Evolutionary conservation across 2,329 filamentous ascomycete genomes (phyloP).

Genomic region (Aspergillus fumigatus): DNA sequence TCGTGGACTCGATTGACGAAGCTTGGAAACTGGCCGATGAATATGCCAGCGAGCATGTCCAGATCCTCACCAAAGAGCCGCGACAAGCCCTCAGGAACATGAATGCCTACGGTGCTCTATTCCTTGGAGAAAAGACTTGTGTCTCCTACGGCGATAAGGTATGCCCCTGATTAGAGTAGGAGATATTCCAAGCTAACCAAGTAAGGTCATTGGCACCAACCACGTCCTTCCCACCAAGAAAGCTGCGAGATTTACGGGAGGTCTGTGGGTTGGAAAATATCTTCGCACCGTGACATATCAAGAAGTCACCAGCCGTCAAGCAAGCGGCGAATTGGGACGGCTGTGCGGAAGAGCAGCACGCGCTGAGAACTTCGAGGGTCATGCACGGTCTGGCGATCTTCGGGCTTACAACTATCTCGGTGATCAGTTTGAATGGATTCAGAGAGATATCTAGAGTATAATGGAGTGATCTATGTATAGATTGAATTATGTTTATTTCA

Average conservation of each 20-base stretch:
- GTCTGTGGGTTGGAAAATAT: conserved; percentile 54
- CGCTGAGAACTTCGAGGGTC: conserved; percentile 51
- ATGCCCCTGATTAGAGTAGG: conserved; percentile 1
- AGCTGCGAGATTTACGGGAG: conserved; percentile 48
- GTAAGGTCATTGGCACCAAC: conserved; percentile 51
- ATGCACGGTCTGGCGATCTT: conserved; percentile 50
- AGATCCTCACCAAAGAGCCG: conserved; percentile 46
- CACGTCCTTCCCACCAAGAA: conserved; percentile 50
- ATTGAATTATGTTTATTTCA: too few species aligned
- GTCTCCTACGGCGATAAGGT: conserved; percentile 53
- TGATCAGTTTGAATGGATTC: conserved; percentile 44
- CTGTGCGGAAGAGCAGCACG: conserved; percentile 48
- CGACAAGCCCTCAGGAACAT: conserved; percentile 49
- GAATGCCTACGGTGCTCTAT: conserved; percentile 49
- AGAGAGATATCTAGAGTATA: too few species aligned
- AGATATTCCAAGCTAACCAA: not conserved
- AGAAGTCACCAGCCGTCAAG: conserved; percentile 42
- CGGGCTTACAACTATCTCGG: conserved; percentile 42
- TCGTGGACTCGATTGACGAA: conserved; percentile 42
- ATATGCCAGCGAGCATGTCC: conserved; percentile 50
- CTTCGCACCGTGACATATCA: conserved; percentile 52
- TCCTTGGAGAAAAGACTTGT: conserved; percentile 50
- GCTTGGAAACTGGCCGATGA: conserved; percentile 44
- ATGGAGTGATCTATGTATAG: too few species aligned
- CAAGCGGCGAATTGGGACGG: conserved; percentile 46